Percentiles rank a stretch among this genome's conserved stretches.
Conservation (phyloP, 345 rosid species). For the Ceriops tagal region DNA sequence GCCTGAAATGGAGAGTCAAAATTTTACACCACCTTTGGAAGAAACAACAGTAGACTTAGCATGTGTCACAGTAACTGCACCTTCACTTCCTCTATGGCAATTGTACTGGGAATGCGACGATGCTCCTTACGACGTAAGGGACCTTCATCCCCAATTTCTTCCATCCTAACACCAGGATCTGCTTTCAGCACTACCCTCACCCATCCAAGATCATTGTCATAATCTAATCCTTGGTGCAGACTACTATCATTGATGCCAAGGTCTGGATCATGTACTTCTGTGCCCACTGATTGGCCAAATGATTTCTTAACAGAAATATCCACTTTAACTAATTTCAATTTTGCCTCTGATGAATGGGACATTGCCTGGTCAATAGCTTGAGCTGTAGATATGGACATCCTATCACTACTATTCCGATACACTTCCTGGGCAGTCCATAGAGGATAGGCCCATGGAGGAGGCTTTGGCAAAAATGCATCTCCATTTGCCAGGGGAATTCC, state of each 20-base stretch:
- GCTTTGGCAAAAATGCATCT: constrained; percentile 89
- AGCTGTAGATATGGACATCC: constrained; percentile 91
- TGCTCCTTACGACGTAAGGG: constrained; percentile 77
- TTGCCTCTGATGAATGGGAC: constrained; percentile 75
- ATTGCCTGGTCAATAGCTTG: constrained; percentile 99
- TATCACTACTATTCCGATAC: constrained; percentile 93
- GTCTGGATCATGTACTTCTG: constrained; percentile 19
- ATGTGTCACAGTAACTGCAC: constrained; percentile 33
- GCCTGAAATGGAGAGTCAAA: constrained; percentile 53
- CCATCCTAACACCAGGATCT: constrained; percentile 74
- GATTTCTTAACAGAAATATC: constrained; percentile 58
- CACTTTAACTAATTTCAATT: constrained; percentile 66
- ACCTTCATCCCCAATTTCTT: constrained; percentile 60
- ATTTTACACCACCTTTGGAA: constrained; percentile 14
- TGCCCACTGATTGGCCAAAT: constrained; percentile 22
- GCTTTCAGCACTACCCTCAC: constrained; percentile 88
- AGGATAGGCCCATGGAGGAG: constrained; percentile 99
- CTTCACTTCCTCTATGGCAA: constrained; percentile 99
- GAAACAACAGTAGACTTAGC: not conserved
- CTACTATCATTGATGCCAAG: constrained; percentile 17
- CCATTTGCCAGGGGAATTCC: constrained; percentile 99
- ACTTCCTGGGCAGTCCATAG: constrained; percentile 94
- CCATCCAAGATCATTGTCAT: constrained; percentile 69
- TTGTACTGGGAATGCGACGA: constrained; percentile 99
- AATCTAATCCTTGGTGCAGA: constrained; percentile 21